Conservation (phyloP, 2,329 filamentous ascomycete species). For the Tolypocladium sp. region DNA sequence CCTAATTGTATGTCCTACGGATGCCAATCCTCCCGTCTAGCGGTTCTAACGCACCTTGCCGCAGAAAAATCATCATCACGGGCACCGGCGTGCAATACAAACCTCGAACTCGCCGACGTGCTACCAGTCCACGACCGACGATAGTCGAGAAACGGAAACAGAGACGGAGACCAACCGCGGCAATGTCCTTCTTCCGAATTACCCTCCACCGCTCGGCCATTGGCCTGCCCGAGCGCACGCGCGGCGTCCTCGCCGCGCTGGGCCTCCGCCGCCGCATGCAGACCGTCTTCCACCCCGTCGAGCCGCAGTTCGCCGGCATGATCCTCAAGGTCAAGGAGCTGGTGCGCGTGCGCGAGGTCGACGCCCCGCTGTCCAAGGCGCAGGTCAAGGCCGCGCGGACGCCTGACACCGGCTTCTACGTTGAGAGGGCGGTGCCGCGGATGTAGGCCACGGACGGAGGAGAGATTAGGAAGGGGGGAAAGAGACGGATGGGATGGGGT, state of each 20-base stretch:
- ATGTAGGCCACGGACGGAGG: conserved; percentile 1
- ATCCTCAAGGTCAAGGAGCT: conserved; percentile 93
- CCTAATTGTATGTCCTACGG: neutral
- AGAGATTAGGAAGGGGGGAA: neutral
- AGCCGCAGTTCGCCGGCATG: conserved; percentile 73
- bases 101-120: neutral
- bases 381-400: conserved; percentile 64
- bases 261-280: conserved; percentile 77
- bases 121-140: too few species aligned
- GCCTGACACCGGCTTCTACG: conserved; percentile 71
- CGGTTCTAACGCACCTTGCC: neutral
- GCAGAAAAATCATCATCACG: neutral
- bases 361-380: conserved; percentile 48
- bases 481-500: neutral
- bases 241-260: conserved; percentile 74
- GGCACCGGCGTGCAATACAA: neutral
- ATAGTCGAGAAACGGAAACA: too few species aligned
- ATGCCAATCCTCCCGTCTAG: too few species aligned
- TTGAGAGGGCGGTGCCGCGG: conserved; percentile 49
- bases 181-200: conserved; percentile 80
- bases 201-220: conserved; percentile 85
- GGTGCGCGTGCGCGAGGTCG: conserved; percentile 73
- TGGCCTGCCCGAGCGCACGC: conserved; percentile 71
- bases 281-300: conserved; percentile 83
- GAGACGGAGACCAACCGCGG: conserved; percentile 4